Base-by-base conservation (phyloP, 1,139 yeast species). In the Taiozyma sp. region DNA sequence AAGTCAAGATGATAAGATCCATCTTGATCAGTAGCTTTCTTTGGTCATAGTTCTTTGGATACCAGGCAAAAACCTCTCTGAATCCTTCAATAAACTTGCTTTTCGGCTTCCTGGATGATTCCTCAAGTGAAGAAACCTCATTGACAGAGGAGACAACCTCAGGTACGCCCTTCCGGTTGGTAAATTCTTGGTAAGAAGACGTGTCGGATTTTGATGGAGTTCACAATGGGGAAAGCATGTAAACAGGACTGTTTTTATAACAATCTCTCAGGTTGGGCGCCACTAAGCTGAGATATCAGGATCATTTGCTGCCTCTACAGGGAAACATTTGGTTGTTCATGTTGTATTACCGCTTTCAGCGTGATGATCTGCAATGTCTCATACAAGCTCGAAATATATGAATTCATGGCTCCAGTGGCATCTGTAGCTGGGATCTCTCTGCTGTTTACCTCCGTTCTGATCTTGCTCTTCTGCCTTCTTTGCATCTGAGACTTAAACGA, bases 1-100 rank as follows among this genome's bases (percentile, higher is more conserved):
- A 73, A 6, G 67, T 54, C 47, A 73, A 57, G 19, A 73, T 58
- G 51, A 64, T 64, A 24, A 65, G 56, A 57, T 74, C 78, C 16
- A 74, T 58, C 60, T 74, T 74, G 38, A 70, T 52, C 4, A 72
- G 52, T 12, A 67, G 52, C 44, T 51, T 58, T 47, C 57, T 58
- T 23, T 50, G 47, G n/a, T 63, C 57, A 50, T 65, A 27, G 34
- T 48, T 44, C 24, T 44, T 48, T 22, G 50, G 45, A 22, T 48
- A 48, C 50, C 50, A 48, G 7, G 44, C 46, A 23, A 48, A 44
- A 12, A 48, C 29, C 12, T 42, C 43, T n/a, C 49, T 38, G 10
- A 44, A 44, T 13, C 28, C 42, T 14, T 39, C 38, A 7, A 34
- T 34, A 22, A 34, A 14, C 38, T 34, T 34, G 9, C 19, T 34